Evolutionary conservation across 495 filamentous ascomycete genomes (phyloP), one percentile per base, ranked within the genome.

Genomic region (Sabuloglossum arenarium): DNA sequence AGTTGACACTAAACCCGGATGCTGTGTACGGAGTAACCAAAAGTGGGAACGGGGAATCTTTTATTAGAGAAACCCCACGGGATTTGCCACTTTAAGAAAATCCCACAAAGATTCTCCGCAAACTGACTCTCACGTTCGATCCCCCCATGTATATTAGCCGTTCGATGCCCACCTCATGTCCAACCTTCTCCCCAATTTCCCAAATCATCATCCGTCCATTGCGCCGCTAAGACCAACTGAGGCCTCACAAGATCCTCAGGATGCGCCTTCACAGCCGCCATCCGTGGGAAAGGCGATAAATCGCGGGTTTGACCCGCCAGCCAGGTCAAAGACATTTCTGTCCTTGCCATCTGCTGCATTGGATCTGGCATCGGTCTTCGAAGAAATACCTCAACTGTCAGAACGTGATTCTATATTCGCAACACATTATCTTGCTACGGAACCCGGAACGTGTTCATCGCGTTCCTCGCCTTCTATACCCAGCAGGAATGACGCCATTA

Each of bases 361-460:
- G n/a, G 27, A 54, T 23, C 28, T 23, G 10, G 5, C 24, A 54
- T 21, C 51, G 28, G 25, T 31, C 6, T n/a, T 54, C 8, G 54
- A 56, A 3, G 37, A 53, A 4, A 65, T 59, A 47, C 76, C 76
- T 28, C 76, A 77, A 64, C 64, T 81, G 61, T 76, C 76, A 12
- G 78, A 82, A 61, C 65, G 79, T 55, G 79, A 82, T 57, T 78
- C 74, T 63, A 81, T 81, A 64, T 80, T 80, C 61, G 78, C 79
- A 45, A 79, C 77, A 1, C 73, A 78, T 58, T 81, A 80, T 61
- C 65, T 74, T 0, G 68, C 68, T 43, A 70, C 73, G 45, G 75
- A 75, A 56, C 74, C 67, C 60, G 69, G 64, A 60, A 65, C 65
- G 49, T 68, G 61, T 62, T 71, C 74, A 61, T 75, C 78, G 58